phyloP scores from a whole-genome alignment of 805 yeast genomes.

The Kodamaea neixiangensis region DNA sequence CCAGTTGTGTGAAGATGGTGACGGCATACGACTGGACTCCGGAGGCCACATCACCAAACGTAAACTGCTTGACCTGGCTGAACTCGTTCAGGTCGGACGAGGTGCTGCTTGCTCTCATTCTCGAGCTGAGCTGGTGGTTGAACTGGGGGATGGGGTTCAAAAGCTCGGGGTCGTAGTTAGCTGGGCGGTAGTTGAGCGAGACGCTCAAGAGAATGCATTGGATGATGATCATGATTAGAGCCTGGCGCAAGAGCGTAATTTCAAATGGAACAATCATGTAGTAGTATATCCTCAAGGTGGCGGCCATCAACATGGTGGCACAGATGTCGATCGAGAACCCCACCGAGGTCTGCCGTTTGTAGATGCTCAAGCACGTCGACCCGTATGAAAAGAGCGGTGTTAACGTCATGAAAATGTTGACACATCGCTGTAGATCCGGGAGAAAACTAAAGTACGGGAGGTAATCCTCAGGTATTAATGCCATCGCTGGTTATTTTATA shows the following conservation, averaged over 20 bases:
- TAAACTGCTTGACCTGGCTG: neutral
- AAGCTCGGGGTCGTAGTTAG: slow-evolving; percentile 34
- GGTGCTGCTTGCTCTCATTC: slow-evolving; percentile 2
- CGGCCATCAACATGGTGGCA: slow-evolving; percentile 83
- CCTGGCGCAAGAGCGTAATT: slow-evolving; percentile 72
- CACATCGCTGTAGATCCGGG: slow-evolving; percentile 51
- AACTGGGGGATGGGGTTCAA: slow-evolving; percentile 32
- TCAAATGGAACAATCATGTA: slow-evolving; percentile 82
- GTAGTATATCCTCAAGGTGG: slow-evolving; percentile 71
- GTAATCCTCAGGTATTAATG: slow-evolving; percentile 21
- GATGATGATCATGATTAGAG: slow-evolving; percentile 80
- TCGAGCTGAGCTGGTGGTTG: slow-evolving; percentile 27
- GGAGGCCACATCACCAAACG: neutral
- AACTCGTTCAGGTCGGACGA: neutral
- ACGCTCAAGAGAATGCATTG: slow-evolving; percentile 66
- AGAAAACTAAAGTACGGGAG: slow-evolving; percentile 24
- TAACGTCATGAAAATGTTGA: slow-evolving; percentile 68
- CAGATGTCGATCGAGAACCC: slow-evolving; percentile 94
- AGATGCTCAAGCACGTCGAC: slow-evolving; percentile 71
- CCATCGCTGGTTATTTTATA: neutral
- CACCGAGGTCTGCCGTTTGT: slow-evolving; percentile 59
- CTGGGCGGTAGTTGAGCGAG: slow-evolving; percentile 58
- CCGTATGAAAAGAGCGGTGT: slow-evolving; percentile 90
- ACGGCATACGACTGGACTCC: slow-evolving; percentile 5
- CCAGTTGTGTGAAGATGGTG: slow-evolving; percentile 24